Conservation (phyloP, 2,329 filamentous ascomycete species). For the Dactylellina haptotyla region DNA sequence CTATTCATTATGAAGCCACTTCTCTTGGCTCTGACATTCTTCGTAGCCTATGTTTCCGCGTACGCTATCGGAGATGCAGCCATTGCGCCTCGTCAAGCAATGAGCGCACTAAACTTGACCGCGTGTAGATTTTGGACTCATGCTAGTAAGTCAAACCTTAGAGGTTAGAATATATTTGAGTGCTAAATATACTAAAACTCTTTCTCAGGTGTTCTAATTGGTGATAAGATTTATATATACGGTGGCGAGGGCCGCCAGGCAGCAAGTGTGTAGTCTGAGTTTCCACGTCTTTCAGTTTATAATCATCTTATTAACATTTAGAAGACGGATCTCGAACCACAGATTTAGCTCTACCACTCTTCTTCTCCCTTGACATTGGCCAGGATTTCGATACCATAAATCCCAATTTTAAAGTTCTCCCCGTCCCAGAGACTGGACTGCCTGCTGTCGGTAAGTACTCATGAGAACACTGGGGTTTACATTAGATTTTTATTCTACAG, state of each 20-base stretch:
- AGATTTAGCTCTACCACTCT: conserved; percentile 2
- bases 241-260: conserved; percentile 21
- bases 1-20: conserved; percentile 25
- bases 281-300: background rate
- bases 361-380: conserved; percentile 33
- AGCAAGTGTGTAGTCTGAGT: background rate
- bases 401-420: conserved; percentile 2
- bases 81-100: conserved; percentile 2
- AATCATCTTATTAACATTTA: background rate
- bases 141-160: conserved; percentile 31
- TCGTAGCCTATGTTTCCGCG: background rate
- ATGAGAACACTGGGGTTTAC: background rate
- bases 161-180: background rate
- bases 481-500: background rate
- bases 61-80: background rate
- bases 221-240: conserved; percentile 38
- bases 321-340: background rate
- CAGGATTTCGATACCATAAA: conserved; percentile 12
- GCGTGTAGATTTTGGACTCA: conserved; percentile 36
- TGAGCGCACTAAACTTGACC: conserved; percentile 2
- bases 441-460: conserved; percentile 35
- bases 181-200: background rate
- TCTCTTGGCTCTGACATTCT: conserved; percentile 5
- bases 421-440: conserved; percentile 10
- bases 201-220: conserved; percentile 21